These are phyloP conservation scores for Chytriomyces confervae DNA, from an alignment of 192 early-diverging fungal genomes.

Conservation along the genomic window DNA sequence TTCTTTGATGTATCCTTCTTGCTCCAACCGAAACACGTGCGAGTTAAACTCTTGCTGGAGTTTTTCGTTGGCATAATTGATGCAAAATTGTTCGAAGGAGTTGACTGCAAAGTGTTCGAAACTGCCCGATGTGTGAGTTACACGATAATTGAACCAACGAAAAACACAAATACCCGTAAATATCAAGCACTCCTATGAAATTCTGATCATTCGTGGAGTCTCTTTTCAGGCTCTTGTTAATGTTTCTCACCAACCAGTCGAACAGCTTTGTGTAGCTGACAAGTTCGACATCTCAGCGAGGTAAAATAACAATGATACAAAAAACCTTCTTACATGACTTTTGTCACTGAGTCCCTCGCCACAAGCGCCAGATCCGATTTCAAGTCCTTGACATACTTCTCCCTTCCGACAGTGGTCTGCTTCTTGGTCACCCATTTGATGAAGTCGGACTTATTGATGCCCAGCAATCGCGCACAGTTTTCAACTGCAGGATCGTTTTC, in stretches of 20 bases:
- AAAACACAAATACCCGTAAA: slow-evolving; percentile 67
- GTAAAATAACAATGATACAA: slow-evolving; percentile 76
- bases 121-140: slow-evolving; percentile 77
- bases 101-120: slow-evolving; percentile 77
- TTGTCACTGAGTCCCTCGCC: slow-evolving; percentile 70
- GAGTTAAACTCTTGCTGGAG: slow-evolving; percentile 97
- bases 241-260: slow-evolving; percentile 82
- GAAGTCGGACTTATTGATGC: slow-evolving; percentile 29
- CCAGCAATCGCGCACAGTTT: slow-evolving; percentile 16
- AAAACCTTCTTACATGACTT: slow-evolving; percentile 53
- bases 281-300: slow-evolving; percentile 23
- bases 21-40: slow-evolving; percentile 91
- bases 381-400: slow-evolving; percentile 72
- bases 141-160: slow-evolving; percentile 53
- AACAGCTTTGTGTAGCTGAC: slow-evolving; percentile 87
- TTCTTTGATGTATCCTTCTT: slow-evolving; percentile 87
- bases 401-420: slow-evolving; percentile 66
- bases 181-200: slow-evolving; percentile 94
- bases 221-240: slow-evolving; percentile 73
- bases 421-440: slow-evolving; percentile 84
- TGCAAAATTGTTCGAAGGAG: slow-evolving; percentile 95
- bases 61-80: slow-evolving; percentile 90
- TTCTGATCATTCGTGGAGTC: slow-evolving; percentile 58
- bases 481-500: slow-evolving; percentile 30
- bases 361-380: slow-evolving; percentile 67